Evolutionary conservation across 192 early-diverging fungal species (phyloP).

Genomic region (Backusella australiensis): DNA sequence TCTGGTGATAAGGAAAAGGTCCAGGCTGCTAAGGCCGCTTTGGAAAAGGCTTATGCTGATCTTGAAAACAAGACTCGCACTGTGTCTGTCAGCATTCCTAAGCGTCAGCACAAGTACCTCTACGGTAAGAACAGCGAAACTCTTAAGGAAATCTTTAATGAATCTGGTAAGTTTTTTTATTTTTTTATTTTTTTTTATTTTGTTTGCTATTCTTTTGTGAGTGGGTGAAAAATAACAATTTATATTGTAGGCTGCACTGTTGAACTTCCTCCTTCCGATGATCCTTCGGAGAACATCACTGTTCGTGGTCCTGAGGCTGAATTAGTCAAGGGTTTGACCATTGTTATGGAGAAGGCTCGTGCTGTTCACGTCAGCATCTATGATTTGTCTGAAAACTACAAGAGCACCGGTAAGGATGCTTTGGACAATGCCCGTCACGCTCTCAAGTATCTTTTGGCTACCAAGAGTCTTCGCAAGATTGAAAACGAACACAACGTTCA

Average conservation of each 20-base stretch:
- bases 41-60: conserved; percentile 58
- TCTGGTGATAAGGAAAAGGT: conserved; percentile 78
- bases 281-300: conserved; percentile 70
- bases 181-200: neutral
- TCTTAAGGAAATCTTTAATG: conserved; percentile 81
- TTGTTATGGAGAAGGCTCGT: conserved; percentile 83
- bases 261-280: conserved; percentile 68
- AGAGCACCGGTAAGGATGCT: conserved; percentile 41
- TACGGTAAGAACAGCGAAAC: conserved; percentile 76
- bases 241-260: conserved; percentile 67
- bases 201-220: neutral
- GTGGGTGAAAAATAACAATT: neutral
- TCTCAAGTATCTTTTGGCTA: conserved; percentile 74
- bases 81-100: conserved; percentile 71
- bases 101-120: conserved; percentile 92
- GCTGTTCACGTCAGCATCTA: conserved; percentile 70
- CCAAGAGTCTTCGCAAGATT: conserved; percentile 69
- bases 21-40: conserved; percentile 55
- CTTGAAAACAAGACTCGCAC: conserved; percentile 66
- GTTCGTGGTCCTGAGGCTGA: conserved; percentile 77
- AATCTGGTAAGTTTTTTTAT: conserved; percentile 50
- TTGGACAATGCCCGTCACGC: conserved; percentile 64
- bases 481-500: conserved; percentile 66
- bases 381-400: conserved; percentile 61
- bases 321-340: conserved; percentile 67